A percentile compares a stretch with the other conserved stretches of the same genome.
Evolutionary conservation across 805 yeast genomes (phyloP).

Genomic region (Kodamaea nitidulidarum): DNA sequence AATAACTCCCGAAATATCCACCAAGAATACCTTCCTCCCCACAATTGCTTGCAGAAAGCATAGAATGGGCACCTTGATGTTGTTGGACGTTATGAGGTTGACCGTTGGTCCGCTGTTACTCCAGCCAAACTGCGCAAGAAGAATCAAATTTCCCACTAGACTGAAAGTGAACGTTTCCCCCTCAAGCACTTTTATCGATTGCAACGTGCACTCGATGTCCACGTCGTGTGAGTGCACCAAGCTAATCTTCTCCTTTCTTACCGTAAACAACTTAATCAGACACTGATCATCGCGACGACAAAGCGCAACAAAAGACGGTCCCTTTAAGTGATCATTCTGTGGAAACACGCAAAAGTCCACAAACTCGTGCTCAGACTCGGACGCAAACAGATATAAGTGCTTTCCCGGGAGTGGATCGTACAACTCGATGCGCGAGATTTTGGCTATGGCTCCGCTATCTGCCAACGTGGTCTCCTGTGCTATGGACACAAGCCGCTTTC

Average conservation of each 20-base stretch:
- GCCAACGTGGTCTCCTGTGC: conserved; percentile 15
- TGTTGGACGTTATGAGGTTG: neutral
- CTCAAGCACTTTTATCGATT: conserved; percentile 15
- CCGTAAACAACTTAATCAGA: conserved; percentile 4
- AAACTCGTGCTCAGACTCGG: conserved; percentile 13
- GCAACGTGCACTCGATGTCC: conserved; percentile 6
- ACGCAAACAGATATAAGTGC: conserved; percentile 9
- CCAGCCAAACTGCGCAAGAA: conserved; percentile 9
- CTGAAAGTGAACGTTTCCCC: conserved; percentile 11
- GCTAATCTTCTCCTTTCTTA: conserved; percentile 2
- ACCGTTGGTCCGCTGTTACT: conserved; percentile 1
- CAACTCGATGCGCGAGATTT: conserved; percentile 15
- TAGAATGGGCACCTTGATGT: conserved; percentile 5
- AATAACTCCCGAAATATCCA: conserved; percentile 5
- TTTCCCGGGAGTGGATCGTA: conserved; percentile 12
- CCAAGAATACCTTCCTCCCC: neutral
- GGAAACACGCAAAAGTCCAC: conserved; percentile 15
- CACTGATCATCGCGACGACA: conserved; percentile 10
- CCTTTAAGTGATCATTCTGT: conserved; percentile 2
- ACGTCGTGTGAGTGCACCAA: conserved; percentile 2
- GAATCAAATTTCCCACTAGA: conserved; percentile 17
- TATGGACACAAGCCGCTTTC: conserved; percentile 13
- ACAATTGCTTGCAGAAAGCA: conserved; percentile 3
- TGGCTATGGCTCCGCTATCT: conserved; percentile 13
- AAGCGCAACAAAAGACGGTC: conserved; percentile 14